These are phyloP conservation scores for Salvia splendens DNA, from an alignment of 257 asterid species.

Conservation along the genomic window DNA sequence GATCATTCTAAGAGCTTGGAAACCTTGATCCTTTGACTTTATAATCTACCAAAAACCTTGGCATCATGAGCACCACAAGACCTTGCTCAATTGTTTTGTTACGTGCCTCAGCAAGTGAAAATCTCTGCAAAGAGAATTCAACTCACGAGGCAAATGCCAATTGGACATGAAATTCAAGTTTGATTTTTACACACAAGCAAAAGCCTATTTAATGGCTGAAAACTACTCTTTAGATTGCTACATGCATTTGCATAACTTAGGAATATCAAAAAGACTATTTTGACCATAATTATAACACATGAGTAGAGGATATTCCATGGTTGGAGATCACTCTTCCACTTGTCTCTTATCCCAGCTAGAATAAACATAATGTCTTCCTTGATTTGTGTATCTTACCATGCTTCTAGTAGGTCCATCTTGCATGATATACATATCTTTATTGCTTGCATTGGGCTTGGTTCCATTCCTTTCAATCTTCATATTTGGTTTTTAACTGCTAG, in stretches of 20 bases:
- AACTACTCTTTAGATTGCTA: background rate
- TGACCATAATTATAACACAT: background rate
- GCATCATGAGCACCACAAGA: no score
- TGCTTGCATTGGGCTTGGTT: background rate
- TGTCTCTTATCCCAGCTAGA: background rate
- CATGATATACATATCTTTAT: background rate
- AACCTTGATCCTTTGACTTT: no score
- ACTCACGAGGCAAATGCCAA: no score
- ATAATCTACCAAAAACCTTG: no score
- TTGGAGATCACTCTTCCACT: background rate
- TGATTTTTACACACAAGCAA: background rate
- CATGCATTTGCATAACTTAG: background rate
- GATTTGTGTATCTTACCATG: background rate
- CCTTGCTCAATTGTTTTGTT: no score
- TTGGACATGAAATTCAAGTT: background rate
- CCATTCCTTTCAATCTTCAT: background rate
- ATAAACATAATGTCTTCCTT: background rate
- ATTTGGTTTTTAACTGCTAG: background rate
- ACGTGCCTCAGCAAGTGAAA: no score
- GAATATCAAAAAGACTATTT: background rate
- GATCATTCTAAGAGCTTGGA: no score
- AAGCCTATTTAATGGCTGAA: background rate
- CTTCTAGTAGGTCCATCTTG: background rate
- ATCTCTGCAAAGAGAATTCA: no score
- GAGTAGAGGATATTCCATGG: background rate